phyloP scores from a whole-genome alignment of 2,329 filamentous ascomycete species.

The Phyllosticta ampelicida region DNA sequence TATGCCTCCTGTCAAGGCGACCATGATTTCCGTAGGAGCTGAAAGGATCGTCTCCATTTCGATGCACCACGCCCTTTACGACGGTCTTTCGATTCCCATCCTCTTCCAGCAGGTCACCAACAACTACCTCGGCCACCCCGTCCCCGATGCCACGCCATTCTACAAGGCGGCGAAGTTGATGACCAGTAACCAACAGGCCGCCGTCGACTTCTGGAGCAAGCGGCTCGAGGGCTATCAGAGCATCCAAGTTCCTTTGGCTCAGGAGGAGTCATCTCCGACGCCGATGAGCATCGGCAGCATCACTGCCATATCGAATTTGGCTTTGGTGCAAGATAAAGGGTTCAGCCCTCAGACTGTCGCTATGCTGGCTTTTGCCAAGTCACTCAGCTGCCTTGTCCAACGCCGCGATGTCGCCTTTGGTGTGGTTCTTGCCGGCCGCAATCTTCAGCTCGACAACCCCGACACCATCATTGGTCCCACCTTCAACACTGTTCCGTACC shows the following conservation, averaged over 20 bases:
- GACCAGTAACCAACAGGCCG: conserved; percentile 29
- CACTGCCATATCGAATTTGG: conserved; percentile 33
- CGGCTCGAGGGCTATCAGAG: conserved; percentile 36
- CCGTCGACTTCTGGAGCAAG: conserved; percentile 38
- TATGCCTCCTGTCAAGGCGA: conserved; percentile 5
- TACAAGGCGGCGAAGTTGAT: conserved; percentile 37
- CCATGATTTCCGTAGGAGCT: conserved; percentile 14
- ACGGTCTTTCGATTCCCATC: conserved; percentile 25
- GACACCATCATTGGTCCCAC: conserved; percentile 50
- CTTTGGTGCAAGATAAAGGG: not conserved
- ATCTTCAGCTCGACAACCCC: conserved; percentile 34
- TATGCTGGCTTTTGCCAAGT: conserved; percentile 5
- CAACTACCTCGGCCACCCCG: conserved; percentile 15
- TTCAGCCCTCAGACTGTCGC: conserved; percentile 36
- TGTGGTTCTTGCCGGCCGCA: conserved; percentile 48
- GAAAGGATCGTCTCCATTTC: conserved; percentile 50
- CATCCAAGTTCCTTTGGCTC: conserved; percentile 12
- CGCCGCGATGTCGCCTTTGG: conserved; percentile 43
- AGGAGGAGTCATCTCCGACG: not conserved
- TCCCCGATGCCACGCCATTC: conserved; percentile 16
- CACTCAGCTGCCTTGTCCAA: conserved; percentile 12
- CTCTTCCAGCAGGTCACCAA: conserved; percentile 23
- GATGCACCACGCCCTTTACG: conserved; percentile 30
- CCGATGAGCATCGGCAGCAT: conserved; percentile 35
- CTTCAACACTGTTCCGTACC: conserved; percentile 50